A percentile compares a stretch with the other conserved stretches of the same genome.
Evolutionary conservation across 441 rosid species (phyloP).

Genomic region (Capsella rubella): DNA sequence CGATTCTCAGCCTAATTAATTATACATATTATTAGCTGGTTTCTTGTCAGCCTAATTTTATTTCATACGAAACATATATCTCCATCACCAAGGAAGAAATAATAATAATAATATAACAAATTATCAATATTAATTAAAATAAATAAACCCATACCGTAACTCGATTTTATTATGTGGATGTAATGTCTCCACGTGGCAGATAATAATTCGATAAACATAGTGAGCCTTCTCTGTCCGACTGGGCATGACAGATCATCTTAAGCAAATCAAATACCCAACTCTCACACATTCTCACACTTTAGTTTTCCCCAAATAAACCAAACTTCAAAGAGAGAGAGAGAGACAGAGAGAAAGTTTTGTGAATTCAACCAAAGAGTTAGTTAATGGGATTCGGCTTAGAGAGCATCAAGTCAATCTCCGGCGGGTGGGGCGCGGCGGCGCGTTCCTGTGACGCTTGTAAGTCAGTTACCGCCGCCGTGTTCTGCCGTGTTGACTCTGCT

Average conservation of each 20-base stretch:
- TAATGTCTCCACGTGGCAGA: slow-evolving; percentile 42
- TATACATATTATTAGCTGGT: slow-evolving; percentile 18
- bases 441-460: slow-evolving; percentile 66
- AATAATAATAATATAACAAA: background rate
- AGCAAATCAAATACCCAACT: slow-evolving; percentile 47
- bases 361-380: background rate
- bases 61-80: slow-evolving; percentile 25
- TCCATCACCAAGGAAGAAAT: background rate
- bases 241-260: slow-evolving; percentile 45
- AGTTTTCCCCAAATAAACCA: background rate
- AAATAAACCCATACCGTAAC: slow-evolving; percentile 19
- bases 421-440: slow-evolving; percentile 57
- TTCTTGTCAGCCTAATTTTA: slow-evolving; percentile 44
- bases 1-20: slow-evolving; percentile 18
- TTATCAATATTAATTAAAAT: too few species aligned
- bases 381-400: slow-evolving; percentile 54
- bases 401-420: slow-evolving; percentile 48
- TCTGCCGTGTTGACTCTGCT: slow-evolving; percentile 60
- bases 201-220: slow-evolving; percentile 33
- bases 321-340: background rate
- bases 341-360: background rate
- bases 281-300: slow-evolving; percentile 34
- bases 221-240: slow-evolving; percentile 38
- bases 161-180: slow-evolving; percentile 44
- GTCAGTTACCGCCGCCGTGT: slow-evolving; percentile 54